Evolutionary conservation across 139 green algal species (phyloP).

Genomic region (Nannochloris sp.): DNA sequence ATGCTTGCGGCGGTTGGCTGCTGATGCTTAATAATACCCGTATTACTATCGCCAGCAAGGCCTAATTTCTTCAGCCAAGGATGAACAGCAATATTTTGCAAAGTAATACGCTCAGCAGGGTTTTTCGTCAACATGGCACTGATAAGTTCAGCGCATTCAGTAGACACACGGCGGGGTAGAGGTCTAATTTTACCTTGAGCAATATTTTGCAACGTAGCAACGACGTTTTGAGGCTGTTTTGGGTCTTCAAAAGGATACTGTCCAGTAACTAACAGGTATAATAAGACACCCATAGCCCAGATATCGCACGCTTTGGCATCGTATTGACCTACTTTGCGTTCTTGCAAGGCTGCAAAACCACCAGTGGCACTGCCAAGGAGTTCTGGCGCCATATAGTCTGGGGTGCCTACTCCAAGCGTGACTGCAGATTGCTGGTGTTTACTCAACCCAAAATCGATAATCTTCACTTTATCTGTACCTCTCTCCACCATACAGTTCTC

Average conservation of each 20-base stretch:
- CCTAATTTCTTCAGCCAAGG: constrained; percentile 13
- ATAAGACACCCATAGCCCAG: constrained; percentile 74
- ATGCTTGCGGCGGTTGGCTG: neutral
- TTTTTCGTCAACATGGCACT: constrained; percentile 5
- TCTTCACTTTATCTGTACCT: constrained; percentile 35
- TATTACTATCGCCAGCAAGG: no score
- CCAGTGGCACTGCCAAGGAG: constrained; percentile 27
- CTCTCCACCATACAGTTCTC: constrained; percentile 75
- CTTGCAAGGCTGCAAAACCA: neutral
- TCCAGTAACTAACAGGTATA: constrained; percentile 70
- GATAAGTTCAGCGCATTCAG: constrained; percentile 12
- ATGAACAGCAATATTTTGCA: neutral
- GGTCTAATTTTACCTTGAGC: neutral
- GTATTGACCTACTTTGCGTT: constrained; percentile 28
- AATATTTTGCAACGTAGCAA: constrained; percentile 28
- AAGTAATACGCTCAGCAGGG: constrained; percentile 2
- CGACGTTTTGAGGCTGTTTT: constrained; percentile 20
- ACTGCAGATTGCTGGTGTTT: constrained; percentile 57
- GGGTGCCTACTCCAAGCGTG: constrained; percentile 61
- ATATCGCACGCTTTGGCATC: constrained; percentile 62
- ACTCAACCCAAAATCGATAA: constrained; percentile 81
- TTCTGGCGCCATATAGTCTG: constrained; percentile 73
- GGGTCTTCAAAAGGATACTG: constrained; percentile 69
- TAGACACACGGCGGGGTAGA: constrained; percentile 5
- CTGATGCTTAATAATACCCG: neutral